phyloP scores from a whole-genome alignment of 1,284 basidiomycete species.

The Ganoderma boninense region DNA sequence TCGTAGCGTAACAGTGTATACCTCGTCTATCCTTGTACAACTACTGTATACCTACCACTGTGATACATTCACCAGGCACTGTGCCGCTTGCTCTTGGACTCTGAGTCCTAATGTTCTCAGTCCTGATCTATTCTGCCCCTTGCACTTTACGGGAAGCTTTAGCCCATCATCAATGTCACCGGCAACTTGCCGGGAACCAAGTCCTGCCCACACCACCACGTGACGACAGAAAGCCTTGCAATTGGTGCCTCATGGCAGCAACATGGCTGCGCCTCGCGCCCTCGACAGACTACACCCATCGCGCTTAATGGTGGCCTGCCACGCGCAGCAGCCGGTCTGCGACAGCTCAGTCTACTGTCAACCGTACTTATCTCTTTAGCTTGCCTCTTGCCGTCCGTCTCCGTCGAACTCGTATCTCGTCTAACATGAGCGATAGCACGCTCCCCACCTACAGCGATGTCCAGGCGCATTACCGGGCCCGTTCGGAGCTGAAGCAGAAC shows the following conservation, averaged over 20 bases:
- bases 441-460: constrained; percentile 30
- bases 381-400: not conserved
- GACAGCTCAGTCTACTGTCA: not conserved
- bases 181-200: not conserved
- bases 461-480: constrained; percentile 27
- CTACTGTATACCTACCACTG: not conserved
- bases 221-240: not conserved
- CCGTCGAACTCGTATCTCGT: not conserved
- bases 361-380: too few relatives aligned
- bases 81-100: too few relatives aligned
- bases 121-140: not conserved
- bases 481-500: constrained; percentile 31
- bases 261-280: constrained; percentile 1
- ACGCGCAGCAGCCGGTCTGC: not conserved
- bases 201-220: not conserved
- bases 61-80: not conserved
- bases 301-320: not conserved
- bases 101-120: too few relatives aligned
- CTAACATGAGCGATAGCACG: constrained; percentile 13
- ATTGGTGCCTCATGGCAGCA: not conserved
- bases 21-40: not conserved
- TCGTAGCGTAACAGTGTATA: not conserved
- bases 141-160: not conserved
- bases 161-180: too few relatives aligned
- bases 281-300: not conserved